Evolutionary conservation across 2,329 filamentous ascomycete genomes (phyloP), one percentile per base, ranked within the genome.

Genomic region (Colletotrichum sp.): DNA sequence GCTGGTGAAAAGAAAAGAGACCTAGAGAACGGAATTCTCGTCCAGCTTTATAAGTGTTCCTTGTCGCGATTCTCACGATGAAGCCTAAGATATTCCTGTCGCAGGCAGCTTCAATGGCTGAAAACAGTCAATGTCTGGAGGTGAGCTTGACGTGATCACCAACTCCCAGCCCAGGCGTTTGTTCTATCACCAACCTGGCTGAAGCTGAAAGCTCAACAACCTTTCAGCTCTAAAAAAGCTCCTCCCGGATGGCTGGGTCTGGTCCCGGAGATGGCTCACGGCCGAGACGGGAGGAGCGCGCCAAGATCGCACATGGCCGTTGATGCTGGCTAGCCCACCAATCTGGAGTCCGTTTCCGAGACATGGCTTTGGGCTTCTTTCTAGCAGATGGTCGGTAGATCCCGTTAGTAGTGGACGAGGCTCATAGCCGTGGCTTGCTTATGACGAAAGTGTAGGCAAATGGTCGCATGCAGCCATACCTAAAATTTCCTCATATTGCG

Each of bases 401-500:
- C n/a, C 73, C 62, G 62, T 64, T 48, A 34, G 55, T 39, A 27
- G 22, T 27, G 27, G 18, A 32, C 30, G 27, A 66, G 34, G 43
- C 52, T 22, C 32, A 22, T 22, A 10, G 32, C 32, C n/a, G 22
- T 68, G 64, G 72, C 28, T 69, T 43, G 56, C 15, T n/a, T 18
- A 73, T 68, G 73, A 71, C 73, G 39, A n/a, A 73, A 64, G 62
- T 30, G 62, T 8, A 27, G 32, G 12, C 12, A 25, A 6, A 22
- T 30, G 39, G 27, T 67, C 27, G 73, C 73, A 67, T 75, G 73
- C 69, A 58, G 73, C 73, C 56, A 58, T 58, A 18, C 15, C n/a
- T 48, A 15, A 73, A 52, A 22, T 25, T 25, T 22, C 10, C 10
- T 52, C 43, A 25, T 22, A 12, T 52, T 8, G 43, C n/a, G n/a